Percentiles rank a stretch among this genome's conserved stretches.
phyloP scores from a whole-genome alignment of 345 rosid genomes.

The Arabidopsis thaliana region DNA sequence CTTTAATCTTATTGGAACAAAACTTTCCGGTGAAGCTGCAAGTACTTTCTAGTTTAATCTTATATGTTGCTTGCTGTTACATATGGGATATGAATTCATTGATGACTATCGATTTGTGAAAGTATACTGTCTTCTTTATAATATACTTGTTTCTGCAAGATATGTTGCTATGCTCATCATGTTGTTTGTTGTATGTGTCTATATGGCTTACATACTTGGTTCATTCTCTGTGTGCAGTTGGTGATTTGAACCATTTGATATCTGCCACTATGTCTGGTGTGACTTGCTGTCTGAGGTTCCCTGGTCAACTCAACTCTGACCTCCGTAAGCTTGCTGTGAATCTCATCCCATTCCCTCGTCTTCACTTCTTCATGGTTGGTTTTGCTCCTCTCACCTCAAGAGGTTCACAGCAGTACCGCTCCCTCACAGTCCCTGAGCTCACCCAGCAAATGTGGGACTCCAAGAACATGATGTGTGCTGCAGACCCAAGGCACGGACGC shows the following conservation, averaged over 20 bases:
- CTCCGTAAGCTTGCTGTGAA: conserved; percentile 83
- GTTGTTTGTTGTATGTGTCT: no score
- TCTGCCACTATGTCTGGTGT: conserved; percentile 89
- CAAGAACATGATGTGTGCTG: conserved; percentile 88
- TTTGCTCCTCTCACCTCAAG: conserved; percentile 81
- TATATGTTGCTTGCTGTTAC: no score
- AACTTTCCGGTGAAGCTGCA: neutral
- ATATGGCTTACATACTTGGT: neutral
- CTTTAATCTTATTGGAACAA: neutral
- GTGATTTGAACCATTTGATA: conserved; percentile 84
- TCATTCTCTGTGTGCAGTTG: conserved; percentile 51
- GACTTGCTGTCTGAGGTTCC: conserved; percentile 87
- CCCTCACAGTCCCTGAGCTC: conserved; percentile 82
- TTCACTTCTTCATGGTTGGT: conserved; percentile 89
- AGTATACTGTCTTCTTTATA: no score
- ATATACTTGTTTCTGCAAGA: no score
- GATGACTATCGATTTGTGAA: no score
- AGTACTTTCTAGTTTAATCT: no score
- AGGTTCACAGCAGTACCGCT: conserved; percentile 81
- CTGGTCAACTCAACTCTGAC: conserved; percentile 85
- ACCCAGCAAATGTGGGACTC: conserved; percentile 92
- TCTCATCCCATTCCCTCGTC: conserved; percentile 78
- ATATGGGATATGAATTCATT: no score
- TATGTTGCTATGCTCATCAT: no score
- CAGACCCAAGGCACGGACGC: conserved; percentile 85